Percentiles rank a stretch among this genome's conserved stretches.
Conservation (phyloP, 176 grass and related monocot genomes). For the Hsuehochloa calcarea region DNA sequence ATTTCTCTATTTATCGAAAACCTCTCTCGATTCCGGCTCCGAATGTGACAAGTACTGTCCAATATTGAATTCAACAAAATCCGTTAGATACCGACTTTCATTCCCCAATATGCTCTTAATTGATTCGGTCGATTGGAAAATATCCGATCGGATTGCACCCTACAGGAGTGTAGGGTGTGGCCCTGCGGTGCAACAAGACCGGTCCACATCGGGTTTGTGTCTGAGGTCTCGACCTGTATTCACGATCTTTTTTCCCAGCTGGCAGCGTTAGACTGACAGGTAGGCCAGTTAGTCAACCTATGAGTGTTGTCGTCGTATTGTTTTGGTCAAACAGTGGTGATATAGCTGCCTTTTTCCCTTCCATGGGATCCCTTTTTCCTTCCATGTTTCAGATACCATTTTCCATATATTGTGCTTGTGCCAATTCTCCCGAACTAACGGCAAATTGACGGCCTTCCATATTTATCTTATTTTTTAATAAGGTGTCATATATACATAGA, state of each 20-base stretch:
- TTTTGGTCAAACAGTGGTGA: neutral
- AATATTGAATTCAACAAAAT: too few relatives aligned
- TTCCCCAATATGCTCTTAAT: too few relatives aligned
- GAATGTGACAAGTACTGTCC: too few relatives aligned
- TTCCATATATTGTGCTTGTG: neutral
- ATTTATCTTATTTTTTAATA: neutral
- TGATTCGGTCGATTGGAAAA: too few relatives aligned
- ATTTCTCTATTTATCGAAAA: too few relatives aligned
- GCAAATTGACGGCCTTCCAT: neutral
- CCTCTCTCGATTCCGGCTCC: too few relatives aligned
- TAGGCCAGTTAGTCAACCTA: neutral
- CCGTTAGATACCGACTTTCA: too few relatives aligned
- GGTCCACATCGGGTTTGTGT: neutral
- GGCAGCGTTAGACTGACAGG: neutral
- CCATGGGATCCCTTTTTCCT: too few relatives aligned
- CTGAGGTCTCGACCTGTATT: neutral
- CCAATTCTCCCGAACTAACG: neutral
- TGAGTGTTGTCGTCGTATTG: neutral
- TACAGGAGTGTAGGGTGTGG: neutral
- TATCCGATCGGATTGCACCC: too few relatives aligned
- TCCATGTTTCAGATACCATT: neutral
- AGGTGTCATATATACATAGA: neutral
- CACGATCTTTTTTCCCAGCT: neutral
- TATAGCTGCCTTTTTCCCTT: neutral
- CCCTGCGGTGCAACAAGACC: constrained; percentile 3